Evolutionary conservation across 139 green algal genomes (phyloP).

Genomic region (Parachlorella kessleri): DNA sequence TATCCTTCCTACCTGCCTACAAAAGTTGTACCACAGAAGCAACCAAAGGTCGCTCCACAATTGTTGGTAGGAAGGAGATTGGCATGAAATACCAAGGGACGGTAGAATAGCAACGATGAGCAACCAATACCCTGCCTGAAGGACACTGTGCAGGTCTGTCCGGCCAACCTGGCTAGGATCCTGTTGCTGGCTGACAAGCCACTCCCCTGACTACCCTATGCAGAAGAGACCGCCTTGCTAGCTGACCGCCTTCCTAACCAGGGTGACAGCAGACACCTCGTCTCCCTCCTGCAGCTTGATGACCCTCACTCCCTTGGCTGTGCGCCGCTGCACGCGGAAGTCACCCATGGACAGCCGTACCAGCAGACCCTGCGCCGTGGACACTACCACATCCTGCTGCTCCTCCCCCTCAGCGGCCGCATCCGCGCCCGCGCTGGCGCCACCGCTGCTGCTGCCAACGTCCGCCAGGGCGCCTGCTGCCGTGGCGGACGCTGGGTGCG

Average conservation of each 20-base stretch:
- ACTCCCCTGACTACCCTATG: no score
- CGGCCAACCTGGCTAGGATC: no score
- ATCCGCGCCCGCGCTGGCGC: neutral
- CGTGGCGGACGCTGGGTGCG: neutral
- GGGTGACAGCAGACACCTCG: slow-evolving; percentile 45
- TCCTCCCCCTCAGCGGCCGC: neutral
- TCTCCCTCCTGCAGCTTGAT: slow-evolving; percentile 49
- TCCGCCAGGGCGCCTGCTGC: neutral
- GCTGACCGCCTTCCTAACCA: slow-evolving; percentile 5
- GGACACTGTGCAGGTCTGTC: no score
- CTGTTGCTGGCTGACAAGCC: no score
- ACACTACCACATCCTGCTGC: slow-evolving; percentile 48
- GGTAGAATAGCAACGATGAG: no score
- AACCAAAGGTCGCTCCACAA: no score
- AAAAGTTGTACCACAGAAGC: no score
- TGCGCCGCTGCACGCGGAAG: neutral
- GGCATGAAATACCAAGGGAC: no score
- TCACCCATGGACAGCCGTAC: slow-evolving; percentile 32
- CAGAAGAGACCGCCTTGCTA: no score
- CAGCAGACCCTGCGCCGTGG: slow-evolving; percentile 53
- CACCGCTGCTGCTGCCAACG: neutral
- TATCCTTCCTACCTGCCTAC: no score
- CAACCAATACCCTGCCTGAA: no score
- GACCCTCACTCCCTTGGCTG: slow-evolving; percentile 37
- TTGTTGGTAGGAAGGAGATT: no score